phyloP scores from a whole-genome alignment of 1,139 yeast genomes.

The Diutina rugosa region DNA sequence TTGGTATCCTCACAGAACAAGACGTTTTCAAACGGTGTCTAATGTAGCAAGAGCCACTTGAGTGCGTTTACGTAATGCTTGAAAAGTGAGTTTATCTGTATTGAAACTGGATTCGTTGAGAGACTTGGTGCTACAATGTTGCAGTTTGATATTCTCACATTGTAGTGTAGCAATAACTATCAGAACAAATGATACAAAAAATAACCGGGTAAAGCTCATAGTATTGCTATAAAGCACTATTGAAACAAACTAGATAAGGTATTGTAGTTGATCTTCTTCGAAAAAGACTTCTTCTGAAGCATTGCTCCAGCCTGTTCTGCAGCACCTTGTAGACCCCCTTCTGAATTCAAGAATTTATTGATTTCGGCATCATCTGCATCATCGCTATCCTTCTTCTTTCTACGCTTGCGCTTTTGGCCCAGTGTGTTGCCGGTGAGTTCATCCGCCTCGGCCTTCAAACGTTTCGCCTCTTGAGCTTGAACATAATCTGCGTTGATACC shows the following conservation, averaged over 20 bases:
- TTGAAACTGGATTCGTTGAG: too few relatives aligned
- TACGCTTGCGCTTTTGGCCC: constrained; percentile 26
- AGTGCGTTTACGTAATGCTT: too few relatives aligned
- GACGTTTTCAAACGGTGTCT: too few relatives aligned
- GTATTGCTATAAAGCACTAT: neutral
- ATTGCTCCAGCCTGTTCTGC: constrained; percentile 13
- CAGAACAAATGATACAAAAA: too few relatives aligned
- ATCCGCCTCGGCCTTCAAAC: constrained; percentile 81
- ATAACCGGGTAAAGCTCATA: too few relatives aligned
- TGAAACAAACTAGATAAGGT: constrained; percentile 57
- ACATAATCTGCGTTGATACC: constrained; percentile 79
- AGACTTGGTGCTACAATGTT: too few relatives aligned
- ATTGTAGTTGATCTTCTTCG: constrained; percentile 79
- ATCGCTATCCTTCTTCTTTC: constrained; percentile 16
- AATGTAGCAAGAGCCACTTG: too few relatives aligned
- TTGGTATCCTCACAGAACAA: too few relatives aligned
- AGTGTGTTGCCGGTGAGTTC: constrained; percentile 63
- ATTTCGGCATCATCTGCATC: constrained; percentile 12
- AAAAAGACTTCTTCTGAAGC: constrained; percentile 57
- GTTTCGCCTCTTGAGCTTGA: constrained; percentile 72
- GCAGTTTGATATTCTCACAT: too few relatives aligned
- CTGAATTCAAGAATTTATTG: constrained; percentile 12
- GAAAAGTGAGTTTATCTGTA: too few relatives aligned
- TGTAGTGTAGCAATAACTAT: too few relatives aligned
- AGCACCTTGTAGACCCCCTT: neutral